These are phyloP conservation scores for Solanum sejunctum DNA, from an alignment of 257 asterid species.

Conservation along the genomic window DNA sequence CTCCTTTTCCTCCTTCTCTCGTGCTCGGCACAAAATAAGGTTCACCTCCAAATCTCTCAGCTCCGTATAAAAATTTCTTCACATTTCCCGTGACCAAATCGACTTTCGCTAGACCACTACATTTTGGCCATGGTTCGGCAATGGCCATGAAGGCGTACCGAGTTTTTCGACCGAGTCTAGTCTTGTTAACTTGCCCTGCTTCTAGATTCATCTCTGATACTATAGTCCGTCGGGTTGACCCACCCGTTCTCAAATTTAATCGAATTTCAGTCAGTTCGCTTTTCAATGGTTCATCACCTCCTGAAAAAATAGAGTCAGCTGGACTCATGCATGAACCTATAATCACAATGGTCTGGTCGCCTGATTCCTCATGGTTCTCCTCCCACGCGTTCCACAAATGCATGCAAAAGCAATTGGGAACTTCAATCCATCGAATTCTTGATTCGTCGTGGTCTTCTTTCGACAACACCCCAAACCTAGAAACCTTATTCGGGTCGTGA, in stretches of 20 bases:
- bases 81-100: slow-evolving; percentile 34
- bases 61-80: slow-evolving; percentile 24
- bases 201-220: slow-evolving; percentile 35
- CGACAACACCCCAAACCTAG: slow-evolving; percentile 32
- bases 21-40: slow-evolving; percentile 22
- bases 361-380: slow-evolving; percentile 14
- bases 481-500: slow-evolving; percentile 22
- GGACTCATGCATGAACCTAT: slow-evolving; percentile 46
- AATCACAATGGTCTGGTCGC: slow-evolving; percentile 13
- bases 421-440: slow-evolving; percentile 37
- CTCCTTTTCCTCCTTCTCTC: not conserved
- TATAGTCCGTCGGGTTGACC: slow-evolving; percentile 20
- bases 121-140: slow-evolving; percentile 64
- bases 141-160: slow-evolving; percentile 39
- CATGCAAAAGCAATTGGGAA: slow-evolving; percentile 37
- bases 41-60: slow-evolving; percentile 35
- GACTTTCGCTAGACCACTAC: slow-evolving; percentile 45
- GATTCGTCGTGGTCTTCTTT: slow-evolving; percentile 22
- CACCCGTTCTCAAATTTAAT: slow-evolving; percentile 19
- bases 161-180: slow-evolving; percentile 19
- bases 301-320: slow-evolving; percentile 19
- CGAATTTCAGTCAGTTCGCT: slow-evolving; percentile 28
- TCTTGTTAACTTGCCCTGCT: slow-evolving; percentile 39
- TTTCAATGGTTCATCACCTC: not conserved
- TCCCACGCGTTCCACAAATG: slow-evolving; percentile 70